Evolutionary conservation across 441 rosid genomes (phyloP).

Genomic region (Populus trichocarpa): DNA sequence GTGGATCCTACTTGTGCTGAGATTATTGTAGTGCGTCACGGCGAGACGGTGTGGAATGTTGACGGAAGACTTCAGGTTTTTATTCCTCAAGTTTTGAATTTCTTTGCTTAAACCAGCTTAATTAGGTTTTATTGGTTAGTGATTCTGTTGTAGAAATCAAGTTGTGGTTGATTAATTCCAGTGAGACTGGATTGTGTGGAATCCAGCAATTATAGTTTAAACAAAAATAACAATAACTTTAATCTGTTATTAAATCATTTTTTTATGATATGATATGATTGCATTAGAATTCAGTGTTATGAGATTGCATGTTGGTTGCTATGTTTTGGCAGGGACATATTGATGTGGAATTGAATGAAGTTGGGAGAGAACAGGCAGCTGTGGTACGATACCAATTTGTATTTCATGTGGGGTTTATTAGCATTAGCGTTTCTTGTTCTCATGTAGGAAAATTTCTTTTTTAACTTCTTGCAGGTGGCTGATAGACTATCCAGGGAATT

Average conservation of each 20-base stretch:
- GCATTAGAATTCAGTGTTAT: background rate
- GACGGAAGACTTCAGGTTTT: constrained; percentile 55
- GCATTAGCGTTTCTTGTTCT: constrained; percentile 7
- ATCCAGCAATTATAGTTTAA: too few relatives aligned
- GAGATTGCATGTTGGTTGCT: background rate
- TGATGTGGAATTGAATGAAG: constrained; percentile 57
- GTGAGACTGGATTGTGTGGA: too few relatives aligned
- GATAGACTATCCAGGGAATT: constrained; percentile 55
- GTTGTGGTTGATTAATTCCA: background rate
- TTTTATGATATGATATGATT: background rate
- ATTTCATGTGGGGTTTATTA: background rate
- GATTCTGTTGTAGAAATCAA: background rate
- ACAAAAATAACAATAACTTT: too few relatives aligned
- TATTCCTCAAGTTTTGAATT: background rate
- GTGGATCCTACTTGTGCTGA: constrained; percentile 30
- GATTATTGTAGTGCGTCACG: constrained; percentile 57
- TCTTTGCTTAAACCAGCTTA: background rate
- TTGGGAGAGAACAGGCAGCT: constrained; percentile 50
- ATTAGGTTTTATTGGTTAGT: background rate
- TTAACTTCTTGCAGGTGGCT: constrained; percentile 47
- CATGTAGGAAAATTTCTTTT: background rate
- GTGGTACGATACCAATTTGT: constrained; percentile 9
- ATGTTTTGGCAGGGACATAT: constrained; percentile 44
- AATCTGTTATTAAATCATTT: too few relatives aligned
- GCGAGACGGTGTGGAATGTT: constrained; percentile 67